Base-by-base conservation (phyloP, 1,284 basidiomycete species). In the Ganoderma leucocontextum region DNA sequence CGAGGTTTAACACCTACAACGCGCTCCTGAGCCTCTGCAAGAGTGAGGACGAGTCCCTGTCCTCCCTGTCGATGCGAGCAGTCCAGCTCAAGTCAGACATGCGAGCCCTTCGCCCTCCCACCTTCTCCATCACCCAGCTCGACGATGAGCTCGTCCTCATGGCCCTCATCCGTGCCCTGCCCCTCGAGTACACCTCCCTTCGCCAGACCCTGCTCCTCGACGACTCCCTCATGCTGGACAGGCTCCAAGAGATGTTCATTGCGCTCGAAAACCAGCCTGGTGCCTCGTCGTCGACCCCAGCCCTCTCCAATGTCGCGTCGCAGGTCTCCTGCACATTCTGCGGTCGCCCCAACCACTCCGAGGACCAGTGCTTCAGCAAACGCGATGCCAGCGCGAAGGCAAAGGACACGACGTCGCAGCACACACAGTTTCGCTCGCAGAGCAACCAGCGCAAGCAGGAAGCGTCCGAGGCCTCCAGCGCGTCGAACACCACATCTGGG, bases 71-170 rank as follows among this genome's bases (percentile, higher is more conserved):
- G 12, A 41, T 17, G 15, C 17, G 15, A 19, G 52, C 52, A 15
- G 22, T 25, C 52, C 58, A 60, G 49, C 58, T 60, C 39, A 55
- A 60, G 60, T 53, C 58, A 22, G 64, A 60, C 38, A 66, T 66
- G 64, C 33, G 22, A 3, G 59, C 60, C 15, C 60, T 62, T 38
- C 42, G 29, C 29, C 65, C 68, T 19, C 13, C 33, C 2, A 49
- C n/a, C 60, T 76, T 71, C 65, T 53, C 36, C 39, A 22, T 73
- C 39, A 63, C 68, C 63, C 25, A 70, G 39, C 73, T 76, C 22
- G 70, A 76, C 47, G 63, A 72, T 8, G 72, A 77, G 41, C 71
- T 77, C 9, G 64, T 67, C 25, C 58, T 62, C 35, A 77, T 76
- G 75, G 66, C 76, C 5, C 63, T 76, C 19, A 69, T 77, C 29